These are phyloP conservation scores for Phytophthora ramorum DNA, from an alignment of 352 stramenopile species.

Conservation along the genomic window DNA sequence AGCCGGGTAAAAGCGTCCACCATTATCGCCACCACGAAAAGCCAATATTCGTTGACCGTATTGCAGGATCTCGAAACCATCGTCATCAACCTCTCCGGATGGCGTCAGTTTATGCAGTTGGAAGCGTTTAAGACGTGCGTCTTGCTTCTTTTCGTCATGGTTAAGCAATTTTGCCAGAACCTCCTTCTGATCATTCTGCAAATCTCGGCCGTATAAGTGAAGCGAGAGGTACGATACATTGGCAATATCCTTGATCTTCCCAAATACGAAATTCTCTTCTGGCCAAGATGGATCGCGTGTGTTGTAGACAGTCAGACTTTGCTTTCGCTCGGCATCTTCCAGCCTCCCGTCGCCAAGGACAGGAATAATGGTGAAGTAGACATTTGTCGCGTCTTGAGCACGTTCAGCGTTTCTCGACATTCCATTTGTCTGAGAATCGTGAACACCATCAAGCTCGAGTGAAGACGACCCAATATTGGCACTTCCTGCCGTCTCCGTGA, in stretches of 20 bases:
- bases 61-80: constrained; percentile 56
- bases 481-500: constrained; percentile 13
- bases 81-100: constrained; percentile 55
- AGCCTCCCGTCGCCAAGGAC: constrained; percentile 53
- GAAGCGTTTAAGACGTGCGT: constrained; percentile 50
- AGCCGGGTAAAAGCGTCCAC: constrained; percentile 65
- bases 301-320: constrained; percentile 76
- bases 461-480: not conserved
- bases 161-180: constrained; percentile 46
- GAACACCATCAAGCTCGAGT: constrained; percentile 6
- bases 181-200: constrained; percentile 41
- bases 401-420: constrained; percentile 19
- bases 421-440: constrained; percentile 4
- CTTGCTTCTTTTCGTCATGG: constrained; percentile 36
- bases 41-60: constrained; percentile 75
- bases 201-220: constrained; percentile 70
- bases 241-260: constrained; percentile 53
- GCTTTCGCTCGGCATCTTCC: constrained; percentile 50
- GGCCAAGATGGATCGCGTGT: constrained; percentile 68
- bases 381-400: constrained; percentile 37
- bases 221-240: constrained; percentile 71
- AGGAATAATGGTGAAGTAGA: constrained; percentile 78
- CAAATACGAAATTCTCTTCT: constrained; percentile 70
- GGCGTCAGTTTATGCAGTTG: constrained; percentile 61
- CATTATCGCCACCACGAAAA: constrained; percentile 60